A percentile compares a stretch with the other conserved stretches of the same genome.
phyloP scores from a whole-genome alignment of 257 asterid genomes.

The Agastache rugosa region DNA sequence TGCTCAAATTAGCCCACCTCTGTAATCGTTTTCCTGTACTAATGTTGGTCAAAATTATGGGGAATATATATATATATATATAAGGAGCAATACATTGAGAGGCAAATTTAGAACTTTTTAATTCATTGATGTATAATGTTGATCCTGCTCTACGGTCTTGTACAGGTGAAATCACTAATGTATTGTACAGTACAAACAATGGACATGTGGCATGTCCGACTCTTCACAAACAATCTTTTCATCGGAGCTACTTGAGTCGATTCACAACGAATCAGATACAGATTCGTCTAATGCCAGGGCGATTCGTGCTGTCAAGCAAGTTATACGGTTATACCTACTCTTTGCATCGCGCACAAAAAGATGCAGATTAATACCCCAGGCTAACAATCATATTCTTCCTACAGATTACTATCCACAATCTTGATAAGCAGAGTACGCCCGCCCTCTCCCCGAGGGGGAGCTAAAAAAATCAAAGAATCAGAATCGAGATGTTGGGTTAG shows the following conservation, averaged over 20 bases:
- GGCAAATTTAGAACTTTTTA: conserved; percentile 22
- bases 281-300: conserved; percentile 26
- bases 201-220: conserved; percentile 37
- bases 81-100: background rate
- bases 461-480: conserved; percentile 70
- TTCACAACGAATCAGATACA: conserved; percentile 48
- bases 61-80: no score
- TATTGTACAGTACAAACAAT: conserved; percentile 58
- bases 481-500: conserved; percentile 60
- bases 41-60: background rate
- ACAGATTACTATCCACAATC: conserved; percentile 40
- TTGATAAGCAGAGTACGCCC: conserved; percentile 33
- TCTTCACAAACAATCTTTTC: conserved; percentile 24
- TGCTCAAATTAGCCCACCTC: conserved; percentile 19
- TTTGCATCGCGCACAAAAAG: conserved; percentile 48
- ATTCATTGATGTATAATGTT: conserved; percentile 36
- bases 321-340: conserved; percentile 39
- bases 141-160: conserved; percentile 52
- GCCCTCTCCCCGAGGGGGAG: conserved; percentile 46
- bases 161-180: conserved; percentile 37
- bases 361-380: conserved; percentile 39
- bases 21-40: background rate
- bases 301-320: conserved; percentile 31
- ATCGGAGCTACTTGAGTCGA: conserved; percentile 34
- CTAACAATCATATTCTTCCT: conserved; percentile 36